Evolutionary conservation across 2,329 filamentous ascomycete species (phyloP).

Genomic region (Plenodomus biglobosus): DNA sequence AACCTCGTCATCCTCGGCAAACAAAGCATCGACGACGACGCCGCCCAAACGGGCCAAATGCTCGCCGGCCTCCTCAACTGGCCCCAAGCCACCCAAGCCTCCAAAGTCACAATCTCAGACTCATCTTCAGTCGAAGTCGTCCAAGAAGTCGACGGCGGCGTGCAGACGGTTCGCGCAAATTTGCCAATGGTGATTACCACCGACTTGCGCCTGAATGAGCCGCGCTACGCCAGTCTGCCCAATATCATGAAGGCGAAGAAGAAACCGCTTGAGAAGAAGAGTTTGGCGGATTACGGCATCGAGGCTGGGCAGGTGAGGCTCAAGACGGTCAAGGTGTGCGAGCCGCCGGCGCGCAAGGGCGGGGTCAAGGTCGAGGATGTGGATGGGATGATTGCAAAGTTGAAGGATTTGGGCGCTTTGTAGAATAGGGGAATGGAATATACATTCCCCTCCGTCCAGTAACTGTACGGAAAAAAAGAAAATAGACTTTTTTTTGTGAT

Average conservation of each 20-base stretch:
- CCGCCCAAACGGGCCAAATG: constrained; percentile 97
- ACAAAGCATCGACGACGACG: constrained; percentile 97
- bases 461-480: too few species aligned
- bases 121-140: constrained; percentile 74
- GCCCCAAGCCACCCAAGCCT: constrained; percentile 93
- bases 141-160: constrained; percentile 92
- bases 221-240: constrained; percentile 88
- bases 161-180: constrained; percentile 82
- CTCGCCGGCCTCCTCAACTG: constrained; percentile 88
- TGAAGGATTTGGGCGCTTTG: constrained; percentile 94
- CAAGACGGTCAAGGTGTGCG: constrained; percentile 87
- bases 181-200: constrained; percentile 94
- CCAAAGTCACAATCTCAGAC: constrained; percentile 75
- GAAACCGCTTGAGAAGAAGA: constrained; percentile 96
- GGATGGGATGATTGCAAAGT: constrained; percentile 85
- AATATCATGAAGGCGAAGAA: constrained; percentile 99
- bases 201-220: constrained; percentile 91
- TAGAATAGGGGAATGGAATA: too few species aligned
- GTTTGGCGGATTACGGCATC: constrained; percentile 72
- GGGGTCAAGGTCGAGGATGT: constrained; percentile 98
- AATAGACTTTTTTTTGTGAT: too few species aligned
- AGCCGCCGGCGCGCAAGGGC: constrained; percentile 84
- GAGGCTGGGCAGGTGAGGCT: constrained; percentile 73
- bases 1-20: constrained; percentile 95
- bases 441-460: too few species aligned